Percentiles rank a stretch among this genome's conserved stretches.
These are phyloP conservation scores for Quercus ilex DNA, from an alignment of 306 rosid genomes.

Conservation along the genomic window DNA sequence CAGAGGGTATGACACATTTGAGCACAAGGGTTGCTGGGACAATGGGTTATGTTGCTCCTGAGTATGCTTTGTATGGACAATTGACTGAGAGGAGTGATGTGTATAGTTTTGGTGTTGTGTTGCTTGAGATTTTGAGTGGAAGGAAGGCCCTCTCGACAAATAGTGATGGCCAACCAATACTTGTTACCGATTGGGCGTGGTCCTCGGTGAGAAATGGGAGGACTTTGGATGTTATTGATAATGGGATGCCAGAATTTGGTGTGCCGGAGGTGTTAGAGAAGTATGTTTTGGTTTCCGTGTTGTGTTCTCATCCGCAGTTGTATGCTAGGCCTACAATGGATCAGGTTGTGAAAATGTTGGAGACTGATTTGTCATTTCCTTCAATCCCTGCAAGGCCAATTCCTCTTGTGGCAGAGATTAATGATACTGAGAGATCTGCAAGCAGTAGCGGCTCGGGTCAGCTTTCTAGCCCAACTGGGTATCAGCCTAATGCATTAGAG, in stretches of 20 bases:
- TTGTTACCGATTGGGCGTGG: conserved; percentile 93
- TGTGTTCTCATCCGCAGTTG: conserved; percentile 91
- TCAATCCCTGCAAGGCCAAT: conserved; percentile 77
- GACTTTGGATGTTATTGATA: conserved; percentile 74
- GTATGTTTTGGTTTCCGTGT: conserved; percentile 73
- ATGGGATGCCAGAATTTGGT: conserved; percentile 64
- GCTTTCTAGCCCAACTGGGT: conserved; percentile 55
- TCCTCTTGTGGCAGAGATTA: conserved; percentile 61
- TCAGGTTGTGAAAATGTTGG: conserved; percentile 91
- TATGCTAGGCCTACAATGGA: conserved; percentile 98
- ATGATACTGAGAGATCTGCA: conserved; percentile 64
- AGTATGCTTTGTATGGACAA: conserved; percentile 92
- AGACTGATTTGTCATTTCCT: conserved; percentile 73
- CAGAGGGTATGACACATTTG: conserved; percentile 89
- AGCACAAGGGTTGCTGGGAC: conserved; percentile 98
- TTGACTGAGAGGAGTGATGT: conserved; percentile 92
- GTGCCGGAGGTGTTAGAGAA: conserved; percentile 70
- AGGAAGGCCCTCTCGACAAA: conserved; percentile 64
- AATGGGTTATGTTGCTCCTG: conserved; percentile 96
- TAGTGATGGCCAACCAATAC: conserved; percentile 49
- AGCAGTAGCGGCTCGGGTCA: conserved; percentile 54
- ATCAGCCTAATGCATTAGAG: conserved; percentile 44
- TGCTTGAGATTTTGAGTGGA: conserved; percentile 94
- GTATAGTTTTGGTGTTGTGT: conserved; percentile 80
- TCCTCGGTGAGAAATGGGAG: conserved; percentile 62